Evolutionary conservation across 1,139 yeast species (phyloP).

Genomic region (Diutina mesorugosa): DNA sequence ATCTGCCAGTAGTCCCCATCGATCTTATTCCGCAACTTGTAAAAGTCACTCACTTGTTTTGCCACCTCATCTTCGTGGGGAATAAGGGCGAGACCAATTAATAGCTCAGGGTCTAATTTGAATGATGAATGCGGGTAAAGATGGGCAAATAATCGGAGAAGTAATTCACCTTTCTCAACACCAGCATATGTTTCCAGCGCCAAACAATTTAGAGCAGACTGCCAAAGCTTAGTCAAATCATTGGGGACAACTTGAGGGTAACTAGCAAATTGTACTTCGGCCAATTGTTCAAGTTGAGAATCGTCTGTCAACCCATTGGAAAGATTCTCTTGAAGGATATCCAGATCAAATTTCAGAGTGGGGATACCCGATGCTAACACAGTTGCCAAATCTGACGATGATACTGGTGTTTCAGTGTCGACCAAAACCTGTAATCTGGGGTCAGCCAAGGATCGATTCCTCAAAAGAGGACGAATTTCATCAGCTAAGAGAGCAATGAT

Average conservation of each 20-base stretch:
- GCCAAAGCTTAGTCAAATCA: conserved; percentile 11
- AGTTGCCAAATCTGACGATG: background rate
- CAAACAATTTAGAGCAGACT: conserved; percentile 13
- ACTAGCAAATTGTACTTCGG: background rate
- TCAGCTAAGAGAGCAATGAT: conserved; percentile 6
- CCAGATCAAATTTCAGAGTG: background rate
- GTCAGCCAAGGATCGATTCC: background rate
- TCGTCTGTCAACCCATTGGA: background rate
- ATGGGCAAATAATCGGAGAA: conserved; percentile 4
- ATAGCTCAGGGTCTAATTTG: conserved; percentile 2
- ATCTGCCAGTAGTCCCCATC: conserved; percentile 19
- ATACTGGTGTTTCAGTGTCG: background rate
- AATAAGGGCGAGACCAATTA: conserved; percentile 12
- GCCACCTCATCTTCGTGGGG: conserved; percentile 11
- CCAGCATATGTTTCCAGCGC: conserved; percentile 23
- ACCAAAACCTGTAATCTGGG: background rate
- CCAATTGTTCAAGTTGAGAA: background rate
- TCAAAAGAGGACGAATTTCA: background rate
- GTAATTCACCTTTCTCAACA: conserved; percentile 7
- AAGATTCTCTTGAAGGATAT: background rate
- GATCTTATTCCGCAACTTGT: conserved; percentile 30
- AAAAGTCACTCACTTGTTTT: conserved; percentile 20
- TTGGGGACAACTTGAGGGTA: conserved; percentile 12
- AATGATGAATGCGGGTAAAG: background rate
- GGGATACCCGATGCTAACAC: background rate